Evolutionary conservation across 2,329 filamentous ascomycete species (phyloP).

Genomic region (Trichophyton verrucosum): DNA sequence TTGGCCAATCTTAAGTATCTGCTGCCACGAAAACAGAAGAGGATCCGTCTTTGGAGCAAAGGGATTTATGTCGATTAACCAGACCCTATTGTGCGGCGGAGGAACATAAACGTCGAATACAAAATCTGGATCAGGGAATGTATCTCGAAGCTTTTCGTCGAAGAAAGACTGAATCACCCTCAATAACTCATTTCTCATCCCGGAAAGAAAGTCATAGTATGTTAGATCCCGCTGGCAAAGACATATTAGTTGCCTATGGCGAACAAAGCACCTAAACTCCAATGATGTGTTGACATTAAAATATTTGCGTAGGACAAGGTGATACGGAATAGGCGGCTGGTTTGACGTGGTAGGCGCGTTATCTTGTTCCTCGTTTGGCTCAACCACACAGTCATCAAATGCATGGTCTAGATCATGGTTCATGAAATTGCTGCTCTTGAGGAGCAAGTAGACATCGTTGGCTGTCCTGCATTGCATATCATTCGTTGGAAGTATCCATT

Average conservation of each 20-base stretch:
- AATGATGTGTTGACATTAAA: constrained; percentile 80
- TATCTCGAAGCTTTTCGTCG: constrained; percentile 55
- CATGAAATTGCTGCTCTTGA: constrained; percentile 90
- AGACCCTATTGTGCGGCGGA: constrained; percentile 57
- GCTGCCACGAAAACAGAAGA: constrained; percentile 77
- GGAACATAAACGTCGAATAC: constrained; percentile 90
- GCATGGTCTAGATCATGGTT: constrained; percentile 90
- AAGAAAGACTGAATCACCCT: constrained; percentile 67
- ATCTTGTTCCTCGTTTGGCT: constrained; percentile 19
- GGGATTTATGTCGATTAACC: constrained; percentile 88
- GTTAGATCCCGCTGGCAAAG: constrained; percentile 85
- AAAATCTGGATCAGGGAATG: constrained; percentile 74
- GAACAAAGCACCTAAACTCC: constrained; percentile 93
- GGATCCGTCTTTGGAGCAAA: constrained; percentile 87
- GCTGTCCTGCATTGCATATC: constrained; percentile 80
- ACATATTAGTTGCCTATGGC: constrained; percentile 63
- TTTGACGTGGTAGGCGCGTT: neutral
- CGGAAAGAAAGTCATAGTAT: constrained; percentile 70
- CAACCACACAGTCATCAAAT: constrained; percentile 59
- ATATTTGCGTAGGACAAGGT: constrained; percentile 77
- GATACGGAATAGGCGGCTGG: constrained; percentile 48
- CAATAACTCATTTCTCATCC: constrained; percentile 53
- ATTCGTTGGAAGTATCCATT: constrained; percentile 79
- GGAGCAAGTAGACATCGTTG: constrained; percentile 83
- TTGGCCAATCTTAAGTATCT: constrained; percentile 46